Base-by-base conservation (phyloP, 345 rosid genomes). In the Heritiera fomes region DNA sequence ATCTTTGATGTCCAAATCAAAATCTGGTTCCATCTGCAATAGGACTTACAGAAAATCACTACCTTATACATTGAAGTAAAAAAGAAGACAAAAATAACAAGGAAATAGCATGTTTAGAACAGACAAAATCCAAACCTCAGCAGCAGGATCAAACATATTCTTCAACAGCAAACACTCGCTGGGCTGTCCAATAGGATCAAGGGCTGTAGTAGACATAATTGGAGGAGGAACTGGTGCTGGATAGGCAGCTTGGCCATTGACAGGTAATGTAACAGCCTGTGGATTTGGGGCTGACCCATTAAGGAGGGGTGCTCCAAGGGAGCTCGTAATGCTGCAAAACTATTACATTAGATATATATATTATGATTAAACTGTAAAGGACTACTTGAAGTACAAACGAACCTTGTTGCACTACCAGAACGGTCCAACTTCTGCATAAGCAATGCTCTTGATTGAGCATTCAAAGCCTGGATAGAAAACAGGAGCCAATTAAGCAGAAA, bases 391-490 rank as follows among this genome's bases (percentile, higher is more conserved):
- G 40, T 38, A 28, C 6, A 72, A 75, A 87, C 86, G 40, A 70
- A 94, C 98, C 96, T 91, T 9, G 93, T 84, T 43, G 97, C 90
- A 56, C 84, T 87, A 81, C 97, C 97, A 38, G 97, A 86, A 64
- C 98, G 98, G 84, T 95, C 98, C 87, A 95, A 88, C 82, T 90
- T 95, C 86, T 77, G 87, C 98, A 95, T 95, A 32, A 95, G 92
- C 83, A 84, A 41, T 73, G 93, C 97, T 86, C 98, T 92, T 67
- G 98, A 89, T 59, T 93, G 97, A 71, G 98, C 98, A 89, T 92
- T 95, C 82, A 95, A 83, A 73, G 95, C 82, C 98, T 93, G 89
- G 79, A 76, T 40, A 65, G 45, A 64, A 38, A 46, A 75, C 14
- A 53, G 20, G 4, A 58, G 17, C 30, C 28, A 58, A 75, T 46